Evolutionary conservation across 371 early-diverging fungal species (phyloP).

Genomic region (Lichtheimia ornata): DNA sequence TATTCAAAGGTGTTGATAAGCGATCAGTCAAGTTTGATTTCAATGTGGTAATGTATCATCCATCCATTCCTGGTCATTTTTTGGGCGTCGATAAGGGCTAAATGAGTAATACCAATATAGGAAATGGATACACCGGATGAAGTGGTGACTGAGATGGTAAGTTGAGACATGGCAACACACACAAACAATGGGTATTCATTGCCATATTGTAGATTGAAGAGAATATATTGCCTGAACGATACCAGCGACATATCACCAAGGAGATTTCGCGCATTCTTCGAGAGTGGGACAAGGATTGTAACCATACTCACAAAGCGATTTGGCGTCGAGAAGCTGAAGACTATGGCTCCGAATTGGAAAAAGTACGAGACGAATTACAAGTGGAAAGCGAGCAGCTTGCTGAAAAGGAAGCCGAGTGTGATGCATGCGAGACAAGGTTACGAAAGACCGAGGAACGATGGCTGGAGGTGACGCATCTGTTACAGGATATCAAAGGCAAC

Average conservation of each 20-base stretch:
- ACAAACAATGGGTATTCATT: not conserved
- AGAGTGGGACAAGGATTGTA: conserved; percentile 54
- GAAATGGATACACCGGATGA: conserved; percentile 91
- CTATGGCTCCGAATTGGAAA: conserved; percentile 41
- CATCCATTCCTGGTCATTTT: too few relatives aligned
- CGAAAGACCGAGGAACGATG: conserved; percentile 36
- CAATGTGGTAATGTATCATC: conserved; percentile 42
- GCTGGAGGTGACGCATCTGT: conserved; percentile 31
- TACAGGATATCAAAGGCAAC: not conserved
- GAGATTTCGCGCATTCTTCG: conserved; percentile 86
- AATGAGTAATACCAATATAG: conserved; percentile 12
- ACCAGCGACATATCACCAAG: conserved; percentile 79
- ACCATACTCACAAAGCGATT: conserved; percentile 44
- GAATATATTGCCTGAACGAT: conserved; percentile 74
- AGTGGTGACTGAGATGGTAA: conserved; percentile 88
- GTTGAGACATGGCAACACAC: not conserved
- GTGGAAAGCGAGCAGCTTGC: conserved; percentile 27
- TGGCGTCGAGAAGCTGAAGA: conserved; percentile 51
- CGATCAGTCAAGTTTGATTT: conserved; percentile 90
- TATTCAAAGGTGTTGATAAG: conserved; percentile 83
- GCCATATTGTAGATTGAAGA: conserved; percentile 68
- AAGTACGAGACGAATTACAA: conserved; percentile 28
- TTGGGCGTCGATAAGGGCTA: not conserved
- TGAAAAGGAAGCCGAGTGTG: conserved; percentile 40
- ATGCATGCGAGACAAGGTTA: conserved; percentile 27